Evolutionary conservation across 495 filamentous ascomycete genomes (phyloP).

Genomic region (Talaromyces wortmannii): DNA sequence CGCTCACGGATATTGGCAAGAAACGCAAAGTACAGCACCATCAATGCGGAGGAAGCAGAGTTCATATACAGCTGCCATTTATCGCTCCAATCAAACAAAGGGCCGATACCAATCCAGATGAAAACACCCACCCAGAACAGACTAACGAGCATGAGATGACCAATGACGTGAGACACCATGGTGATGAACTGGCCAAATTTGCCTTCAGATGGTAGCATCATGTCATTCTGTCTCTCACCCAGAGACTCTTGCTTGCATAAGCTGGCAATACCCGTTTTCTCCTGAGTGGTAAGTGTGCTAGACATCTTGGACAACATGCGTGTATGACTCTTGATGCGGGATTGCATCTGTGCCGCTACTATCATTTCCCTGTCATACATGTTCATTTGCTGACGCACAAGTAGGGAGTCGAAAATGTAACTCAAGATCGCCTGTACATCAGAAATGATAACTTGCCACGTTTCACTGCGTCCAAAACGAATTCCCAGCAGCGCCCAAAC

Average conservation of each 20-base stretch:
- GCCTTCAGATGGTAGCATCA: constrained; percentile 8
- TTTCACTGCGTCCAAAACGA: constrained; percentile 17
- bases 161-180: constrained; percentile 12
- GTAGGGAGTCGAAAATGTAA: constrained; percentile 30
- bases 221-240: constrained; percentile 6
- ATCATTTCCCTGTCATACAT: constrained; percentile 16
- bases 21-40: constrained; percentile 29
- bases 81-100: constrained; percentile 15
- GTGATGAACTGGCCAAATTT: constrained; percentile 14
- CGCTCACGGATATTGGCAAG: constrained; percentile 29
- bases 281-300: constrained; percentile 12
- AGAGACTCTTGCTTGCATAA: constrained; percentile 4
- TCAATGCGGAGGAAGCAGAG: constrained; percentile 25
- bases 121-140: constrained; percentile 30
- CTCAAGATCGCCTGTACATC: constrained; percentile 29
- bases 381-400: constrained; percentile 30
- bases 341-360: constrained; percentile 19
- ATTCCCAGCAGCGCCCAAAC: constrained; percentile 22
- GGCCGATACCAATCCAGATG: constrained; percentile 27
- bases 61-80: constrained; percentile 35
- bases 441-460: constrained; percentile 29
- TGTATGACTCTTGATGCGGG: constrained; percentile 19
- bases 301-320: constrained; percentile 18
- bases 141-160: constrained; percentile 15
- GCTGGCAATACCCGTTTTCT: constrained; percentile 6